Percentiles rank a stretch among this genome's conserved stretches.
Evolutionary conservation across 352 stramenopile species (phyloP).

Genomic region (Phytopythium vexans): DNA sequence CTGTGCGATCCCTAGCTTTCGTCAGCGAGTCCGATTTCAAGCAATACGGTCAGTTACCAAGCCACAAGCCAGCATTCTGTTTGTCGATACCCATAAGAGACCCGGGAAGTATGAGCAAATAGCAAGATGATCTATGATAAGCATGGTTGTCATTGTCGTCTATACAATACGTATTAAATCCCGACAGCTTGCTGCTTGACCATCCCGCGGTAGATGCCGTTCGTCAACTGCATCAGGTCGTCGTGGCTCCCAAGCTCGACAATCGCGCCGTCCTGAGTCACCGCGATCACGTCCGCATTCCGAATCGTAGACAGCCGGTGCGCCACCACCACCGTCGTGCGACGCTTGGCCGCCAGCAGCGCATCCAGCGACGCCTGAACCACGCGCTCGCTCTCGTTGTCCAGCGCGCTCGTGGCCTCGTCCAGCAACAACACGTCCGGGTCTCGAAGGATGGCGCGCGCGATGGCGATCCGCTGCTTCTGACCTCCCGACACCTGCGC

Average conservation of each 20-base stretch:
- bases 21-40: neutral
- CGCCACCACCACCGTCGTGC: constrained; percentile 96
- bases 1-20: neutral
- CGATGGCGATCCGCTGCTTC: too few species aligned
- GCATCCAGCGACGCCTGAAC: constrained; percentile 71
- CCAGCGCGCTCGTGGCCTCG: too few species aligned
- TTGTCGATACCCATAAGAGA: too few species aligned
- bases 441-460: too few species aligned
- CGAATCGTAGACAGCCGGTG: constrained; percentile 95
- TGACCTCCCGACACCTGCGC: too few species aligned
- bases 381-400: constrained; percentile 61
- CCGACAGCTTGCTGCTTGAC: constrained; percentile 28
- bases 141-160: too few species aligned
- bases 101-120: too few species aligned
- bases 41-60: too few species aligned
- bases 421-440: too few species aligned
- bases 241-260: constrained; percentile 89
- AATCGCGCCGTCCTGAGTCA: constrained; percentile 84
- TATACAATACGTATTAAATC: too few species aligned
- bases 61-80: too few species aligned
- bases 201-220: constrained; percentile 50
- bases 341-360: constrained; percentile 50
- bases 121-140: too few species aligned
- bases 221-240: constrained; percentile 39
- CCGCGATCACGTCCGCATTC: constrained; percentile 88